Base-by-base conservation (phyloP, 257 asterid species). In the Solanum bulbocastanum region DNA sequence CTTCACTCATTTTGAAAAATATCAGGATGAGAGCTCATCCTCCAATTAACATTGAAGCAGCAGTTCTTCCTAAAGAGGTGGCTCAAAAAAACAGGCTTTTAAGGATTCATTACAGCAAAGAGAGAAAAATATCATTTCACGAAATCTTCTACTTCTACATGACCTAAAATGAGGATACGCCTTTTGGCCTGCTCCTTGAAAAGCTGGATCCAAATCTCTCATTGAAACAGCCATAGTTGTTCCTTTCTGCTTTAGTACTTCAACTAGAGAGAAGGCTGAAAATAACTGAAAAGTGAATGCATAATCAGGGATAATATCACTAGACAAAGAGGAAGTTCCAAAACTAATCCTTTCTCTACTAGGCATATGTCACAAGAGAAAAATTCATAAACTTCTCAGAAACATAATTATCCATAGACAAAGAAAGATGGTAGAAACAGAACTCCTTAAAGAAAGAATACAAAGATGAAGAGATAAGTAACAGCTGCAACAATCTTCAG, bases 131-230 rank as follows among this genome's bases (percentile, higher is more conserved):
- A 23, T 83, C 58, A 44, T 65, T 44, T 36, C 68, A 78, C 2
- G 27, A 86, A 86, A 83, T 71, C 32, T 49, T 83, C 65, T 18
- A 85, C 49, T 72, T 74, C 84, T 11, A 72, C 37, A 74, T 83
- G 72, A 88, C 42, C 73, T 74, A 44, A 87, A 22, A 81, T 82
- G 86, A 94, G 98, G 99, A 97, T 97, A 97, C 99, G 96, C 97
- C 91, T 95, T 95, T 88, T 94, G 98, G 83, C 99, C 99, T 18
- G 98, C 98, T 85, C 98, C 98, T 87, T 95, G 98, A 89, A 97
- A 97, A 92, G 96, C 95, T 87, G 98, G 94, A 93, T 97, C 99
- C 92, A 95, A 86, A 88, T 95, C 96, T 92, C 90, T 97, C 96
- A 94, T 93, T 82, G 99, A 97, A 88, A 95, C 97, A 89, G 98